Evolutionary conservation across 331 rosid genomes (phyloP).

Genomic region (Prunus yedoensis): DNA sequence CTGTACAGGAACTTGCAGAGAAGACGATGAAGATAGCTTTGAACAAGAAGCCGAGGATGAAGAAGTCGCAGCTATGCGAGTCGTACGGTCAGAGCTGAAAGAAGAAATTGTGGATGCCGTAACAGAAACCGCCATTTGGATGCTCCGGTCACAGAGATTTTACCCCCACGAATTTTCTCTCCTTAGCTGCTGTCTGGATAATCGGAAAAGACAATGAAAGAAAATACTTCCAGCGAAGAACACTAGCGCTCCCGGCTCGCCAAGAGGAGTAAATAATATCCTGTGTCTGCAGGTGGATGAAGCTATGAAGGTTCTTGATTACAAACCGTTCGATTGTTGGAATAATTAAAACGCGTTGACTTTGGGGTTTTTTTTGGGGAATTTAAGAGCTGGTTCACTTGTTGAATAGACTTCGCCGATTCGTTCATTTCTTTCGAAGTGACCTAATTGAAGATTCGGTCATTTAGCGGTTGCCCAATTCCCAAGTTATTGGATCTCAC

Average conservation of each 20-base stretch:
- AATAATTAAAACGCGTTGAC: neutral
- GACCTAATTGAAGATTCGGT: neutral
- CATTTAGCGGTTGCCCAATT: neutral
- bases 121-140: conserved; percentile 66
- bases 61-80: conserved; percentile 22
- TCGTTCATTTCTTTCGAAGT: neutral
- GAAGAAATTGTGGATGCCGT: conserved; percentile 47
- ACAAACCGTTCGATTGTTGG: neutral
- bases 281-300: neutral
- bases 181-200: neutral
- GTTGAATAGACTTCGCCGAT: no score
- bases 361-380: neutral
- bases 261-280: neutral
- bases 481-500: neutral
- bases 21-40: conserved; percentile 35
- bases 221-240: neutral
- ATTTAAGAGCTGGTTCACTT: neutral
- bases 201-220: neutral
- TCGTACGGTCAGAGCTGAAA: conserved; percentile 35
- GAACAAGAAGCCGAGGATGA: conserved; percentile 26
- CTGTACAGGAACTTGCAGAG: conserved; percentile 51
- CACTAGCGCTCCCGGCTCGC: neutral
- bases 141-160: neutral
- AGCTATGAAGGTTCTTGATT: neutral
- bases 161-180: neutral